Percentiles rank a stretch among this genome's conserved stretches.
phyloP scores from a whole-genome alignment of 768 basidiomycete species.

The Lactifluus pinguis region DNA sequence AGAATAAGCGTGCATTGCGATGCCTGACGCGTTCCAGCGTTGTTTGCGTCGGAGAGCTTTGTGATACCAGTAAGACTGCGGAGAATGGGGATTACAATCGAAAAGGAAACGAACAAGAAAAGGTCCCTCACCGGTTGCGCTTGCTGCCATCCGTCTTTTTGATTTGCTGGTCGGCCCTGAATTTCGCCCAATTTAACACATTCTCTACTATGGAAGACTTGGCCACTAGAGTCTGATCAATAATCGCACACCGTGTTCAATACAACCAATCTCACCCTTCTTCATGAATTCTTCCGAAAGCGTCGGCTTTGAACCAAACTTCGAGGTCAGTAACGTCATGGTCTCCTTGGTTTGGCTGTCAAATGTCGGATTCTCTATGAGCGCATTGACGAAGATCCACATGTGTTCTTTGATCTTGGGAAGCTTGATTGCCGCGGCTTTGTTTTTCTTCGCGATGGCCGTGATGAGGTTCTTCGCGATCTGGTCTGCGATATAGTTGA shows the following conservation, averaged over 20 bases:
- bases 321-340: constrained; percentile 74
- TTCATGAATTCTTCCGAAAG: constrained; percentile 93
- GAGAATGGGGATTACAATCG: background rate
- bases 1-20: constrained; percentile 88
- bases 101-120: background rate
- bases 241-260: background rate
- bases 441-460: constrained; percentile 93
- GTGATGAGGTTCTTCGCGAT: constrained; percentile 77
- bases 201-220: constrained; percentile 89
- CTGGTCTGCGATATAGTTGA: constrained; percentile 76
- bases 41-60: constrained; percentile 95
- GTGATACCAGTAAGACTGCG: constrained; percentile 78
- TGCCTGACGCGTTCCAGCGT: constrained; percentile 79
- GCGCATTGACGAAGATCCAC: constrained; percentile 94
- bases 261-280: constrained; percentile 51
- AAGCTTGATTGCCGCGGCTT: constrained; percentile 87
- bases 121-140: constrained; percentile 57
- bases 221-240: constrained; percentile 41
- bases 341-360: constrained; percentile 99
- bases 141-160: constrained; percentile 95
- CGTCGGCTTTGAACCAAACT: constrained; percentile 83
- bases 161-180: constrained; percentile 91
- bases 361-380: constrained; percentile 97
- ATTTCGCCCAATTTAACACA: constrained; percentile 92
- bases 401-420: constrained; percentile 95